Conservation (phyloP, 176 grass and related monocot genomes). For the Carex kokanica region DNA sequence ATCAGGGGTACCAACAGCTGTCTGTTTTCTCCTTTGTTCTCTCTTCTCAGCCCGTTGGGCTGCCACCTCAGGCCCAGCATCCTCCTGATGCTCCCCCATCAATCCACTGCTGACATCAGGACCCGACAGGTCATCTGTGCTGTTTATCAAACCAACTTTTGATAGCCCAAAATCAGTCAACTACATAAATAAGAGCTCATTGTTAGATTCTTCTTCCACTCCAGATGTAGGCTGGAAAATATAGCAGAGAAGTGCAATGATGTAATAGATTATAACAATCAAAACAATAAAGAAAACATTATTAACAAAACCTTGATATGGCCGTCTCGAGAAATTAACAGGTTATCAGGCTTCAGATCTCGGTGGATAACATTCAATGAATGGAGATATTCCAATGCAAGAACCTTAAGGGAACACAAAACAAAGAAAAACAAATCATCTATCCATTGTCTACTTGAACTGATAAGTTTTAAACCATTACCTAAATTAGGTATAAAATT, state of each 20-base stretch:
- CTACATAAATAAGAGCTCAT: neutral
- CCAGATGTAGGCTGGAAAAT: neutral
- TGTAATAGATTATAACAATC: neutral
- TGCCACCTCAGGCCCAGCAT: constrained; percentile 28
- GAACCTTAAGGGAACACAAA: constrained; percentile 49
- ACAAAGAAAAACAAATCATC: neutral
- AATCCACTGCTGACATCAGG: constrained; percentile 75
- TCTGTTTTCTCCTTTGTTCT: constrained; percentile 73
- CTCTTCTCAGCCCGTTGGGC: constrained; percentile 62
- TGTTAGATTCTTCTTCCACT: neutral
- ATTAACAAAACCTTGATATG: constrained; percentile 65
- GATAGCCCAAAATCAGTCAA: constrained; percentile 97
- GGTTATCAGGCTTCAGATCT: constrained; percentile 87
- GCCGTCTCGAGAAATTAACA: constrained; percentile 78
- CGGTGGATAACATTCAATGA: constrained; percentile 93
- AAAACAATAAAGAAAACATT: neutral
- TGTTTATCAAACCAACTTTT: constrained; percentile 97
- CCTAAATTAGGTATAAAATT: neutral
- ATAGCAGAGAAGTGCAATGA: neutral
- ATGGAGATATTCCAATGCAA: constrained; percentile 92
- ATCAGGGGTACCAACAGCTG: constrained; percentile 93
- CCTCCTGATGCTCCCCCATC: constrained; percentile 50
- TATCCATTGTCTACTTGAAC: neutral
- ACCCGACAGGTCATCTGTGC: constrained; percentile 96
- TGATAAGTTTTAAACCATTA: neutral